phyloP scores from a whole-genome alignment of 2,329 filamentous ascomycete genomes.

The Dendryphion nanum region DNA sequence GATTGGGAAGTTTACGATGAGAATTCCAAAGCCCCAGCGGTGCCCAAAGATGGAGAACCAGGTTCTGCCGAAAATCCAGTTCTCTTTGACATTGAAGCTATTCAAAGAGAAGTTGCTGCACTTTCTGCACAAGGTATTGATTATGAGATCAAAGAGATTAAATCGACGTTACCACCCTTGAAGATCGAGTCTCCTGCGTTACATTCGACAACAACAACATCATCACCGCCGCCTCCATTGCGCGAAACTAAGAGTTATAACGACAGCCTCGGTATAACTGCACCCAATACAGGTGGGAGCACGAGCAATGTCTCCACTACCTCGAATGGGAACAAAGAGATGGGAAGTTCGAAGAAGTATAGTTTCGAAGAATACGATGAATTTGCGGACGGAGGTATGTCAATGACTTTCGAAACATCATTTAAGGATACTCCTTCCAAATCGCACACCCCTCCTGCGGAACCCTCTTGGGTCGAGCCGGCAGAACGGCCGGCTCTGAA shows the following conservation, averaged over 20 bases:
- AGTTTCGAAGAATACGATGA: constrained; percentile 38
- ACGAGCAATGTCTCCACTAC: constrained; percentile 15
- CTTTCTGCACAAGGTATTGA: constrained; percentile 69
- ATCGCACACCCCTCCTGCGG: constrained; percentile 14
- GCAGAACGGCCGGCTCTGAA: constrained; percentile 27
- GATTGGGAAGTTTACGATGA: constrained; percentile 96
- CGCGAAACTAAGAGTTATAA: constrained; percentile 45
- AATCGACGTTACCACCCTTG: constrained; percentile 87
- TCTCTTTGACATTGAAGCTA: constrained; percentile 93
- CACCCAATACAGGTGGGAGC: constrained; percentile 11
- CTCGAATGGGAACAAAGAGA: constrained; percentile 3
- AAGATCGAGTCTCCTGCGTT: constrained; percentile 60
- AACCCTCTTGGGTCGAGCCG: constrained; percentile 13
- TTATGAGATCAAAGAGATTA: constrained; percentile 77
- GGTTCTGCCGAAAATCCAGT: constrained; percentile 61
- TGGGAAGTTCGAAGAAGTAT: constrained; percentile 7
- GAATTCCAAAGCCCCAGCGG: constrained; percentile 27
- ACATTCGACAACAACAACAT: constrained; percentile 17
- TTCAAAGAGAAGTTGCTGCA: constrained; percentile 67
- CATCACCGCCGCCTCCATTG: constrained; percentile 21
- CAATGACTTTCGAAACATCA: constrained; percentile 46
- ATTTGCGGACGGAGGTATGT: constrained; percentile 33
- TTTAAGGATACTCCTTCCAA: constrained; percentile 25
- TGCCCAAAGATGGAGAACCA: constrained; percentile 24
- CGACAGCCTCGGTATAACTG: constrained; percentile 26